Evolutionary conservation across 495 filamentous ascomycete species (phyloP), one percentile per base, ranked within the genome.

Genomic region (Tuber borchii): DNA sequence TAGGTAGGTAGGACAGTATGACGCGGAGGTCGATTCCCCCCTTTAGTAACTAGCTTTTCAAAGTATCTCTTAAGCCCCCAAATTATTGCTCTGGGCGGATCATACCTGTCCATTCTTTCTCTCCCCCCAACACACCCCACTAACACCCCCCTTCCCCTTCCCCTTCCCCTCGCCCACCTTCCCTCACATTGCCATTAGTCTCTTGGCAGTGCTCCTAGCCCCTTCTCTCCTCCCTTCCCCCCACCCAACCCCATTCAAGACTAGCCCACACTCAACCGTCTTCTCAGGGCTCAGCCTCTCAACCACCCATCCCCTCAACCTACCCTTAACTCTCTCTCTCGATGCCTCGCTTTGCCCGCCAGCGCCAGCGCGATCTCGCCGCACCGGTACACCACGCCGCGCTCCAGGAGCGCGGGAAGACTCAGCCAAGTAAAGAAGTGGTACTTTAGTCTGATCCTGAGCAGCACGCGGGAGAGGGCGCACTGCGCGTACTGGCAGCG

Each of bases 311-410:
- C 84, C 83, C 51, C 87, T 81, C 75, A 90, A 79, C 46, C 82
- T 83, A 79, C 89, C 88, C 76, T 89, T 89, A 46, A 89, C 85
- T 73, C 85, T 85, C 84, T 78, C 84, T 85, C 83, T 89, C 88
- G 81, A 22, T 86, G 86, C 40, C 85, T 83, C 77, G 84, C 86
- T 79, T 82, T 83, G 45, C 86, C 86, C 56, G 86, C 83, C n/a
- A 88, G 78, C 19, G 82, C 82, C 10, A 83, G 85, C 0, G 84
- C 83, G 37, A 85, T 78, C 48, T 82, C 76, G 17, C 75, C 73
- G 39, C 75, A 70, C 70, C 70, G 42, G 80, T 77, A 79, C 79
- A 82, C 61, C 74, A 86, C 84, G 2, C 83, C 80, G 40, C 75
- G 73, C 39, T 82, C 76, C 14, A 85, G 83, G 17, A 86, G 76